A percentile compares a stretch with the other conserved stretches of the same genome.
phyloP scores from a whole-genome alignment of 805 yeast genomes.

The Monosporozyma aquatica region DNA sequence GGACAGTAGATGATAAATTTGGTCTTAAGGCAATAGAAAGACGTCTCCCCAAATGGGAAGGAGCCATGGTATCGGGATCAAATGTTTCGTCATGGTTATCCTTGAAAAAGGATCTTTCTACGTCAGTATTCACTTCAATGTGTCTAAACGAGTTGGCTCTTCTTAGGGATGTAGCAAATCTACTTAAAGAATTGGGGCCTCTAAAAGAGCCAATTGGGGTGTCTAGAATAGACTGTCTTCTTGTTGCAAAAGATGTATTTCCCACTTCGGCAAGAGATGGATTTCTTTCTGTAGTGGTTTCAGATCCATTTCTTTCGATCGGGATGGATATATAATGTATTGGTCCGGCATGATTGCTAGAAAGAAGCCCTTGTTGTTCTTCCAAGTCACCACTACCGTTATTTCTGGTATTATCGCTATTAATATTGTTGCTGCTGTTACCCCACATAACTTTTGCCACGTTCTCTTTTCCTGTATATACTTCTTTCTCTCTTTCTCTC shows the following conservation, averaged over 20 bases:
- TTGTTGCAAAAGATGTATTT: conserved; percentile 4
- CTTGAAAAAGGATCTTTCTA: conserved; percentile 53
- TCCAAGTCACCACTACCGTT: conserved; percentile 6
- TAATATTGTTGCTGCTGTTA: background rate
- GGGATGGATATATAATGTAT: conserved; percentile 1
- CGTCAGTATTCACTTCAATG: conserved; percentile 35
- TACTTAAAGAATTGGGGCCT: conserved; percentile 60
- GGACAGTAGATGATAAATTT: conserved; percentile 5
- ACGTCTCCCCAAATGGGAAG: conserved; percentile 54
- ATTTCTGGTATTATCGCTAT: background rate
- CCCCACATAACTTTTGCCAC: background rate
- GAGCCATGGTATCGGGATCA: conserved; percentile 62
- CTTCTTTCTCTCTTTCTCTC: background rate
- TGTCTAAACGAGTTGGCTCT: conserved; percentile 71
- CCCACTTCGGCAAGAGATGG: background rate
- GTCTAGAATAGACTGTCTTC: conserved; percentile 35
- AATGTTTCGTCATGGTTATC: conserved; percentile 52
- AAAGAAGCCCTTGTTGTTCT: background rate
- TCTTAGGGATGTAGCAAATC: conserved; percentile 70
- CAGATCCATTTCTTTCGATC: background rate
- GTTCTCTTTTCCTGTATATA: too few species aligned
- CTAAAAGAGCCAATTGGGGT: conserved; percentile 50
- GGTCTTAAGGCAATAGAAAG: conserved; percentile 35
- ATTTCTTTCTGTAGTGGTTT: background rate
- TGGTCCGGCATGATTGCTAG: background rate